phyloP scores from a whole-genome alignment of 441 rosid species.

The Eruca vesicaria region DNA sequence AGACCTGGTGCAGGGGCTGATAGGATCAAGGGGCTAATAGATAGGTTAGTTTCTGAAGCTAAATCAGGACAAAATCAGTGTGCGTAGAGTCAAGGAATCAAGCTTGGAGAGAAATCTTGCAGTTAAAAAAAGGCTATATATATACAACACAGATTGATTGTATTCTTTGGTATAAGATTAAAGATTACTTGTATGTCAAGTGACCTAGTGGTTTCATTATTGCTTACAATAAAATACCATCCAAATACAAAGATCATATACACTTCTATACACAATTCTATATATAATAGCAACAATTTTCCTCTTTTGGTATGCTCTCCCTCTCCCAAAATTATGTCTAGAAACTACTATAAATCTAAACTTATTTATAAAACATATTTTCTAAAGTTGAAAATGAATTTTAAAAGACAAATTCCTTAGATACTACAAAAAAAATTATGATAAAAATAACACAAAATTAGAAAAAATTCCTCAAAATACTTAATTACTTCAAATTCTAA shows the following conservation, averaged over 20 bases:
- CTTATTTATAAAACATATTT: neutral
- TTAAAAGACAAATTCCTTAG: neutral
- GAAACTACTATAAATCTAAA: neutral
- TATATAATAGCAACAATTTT: neutral
- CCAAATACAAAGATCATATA: neutral
- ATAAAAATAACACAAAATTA: too few species aligned
- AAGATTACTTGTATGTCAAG: slow-evolving; percentile 14
- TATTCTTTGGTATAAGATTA: neutral
- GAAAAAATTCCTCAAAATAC: neutral
- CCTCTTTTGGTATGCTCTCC: neutral
- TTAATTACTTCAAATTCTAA: too few species aligned
- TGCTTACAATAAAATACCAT: neutral
- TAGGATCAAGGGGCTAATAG: slow-evolving; percentile 58
- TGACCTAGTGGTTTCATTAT: slow-evolving; percentile 7
- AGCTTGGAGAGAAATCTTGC: neutral
- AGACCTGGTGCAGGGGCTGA: slow-evolving; percentile 74
- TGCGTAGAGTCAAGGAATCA: slow-evolving; percentile 46
- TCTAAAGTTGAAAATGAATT: neutral
- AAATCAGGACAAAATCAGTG: slow-evolving; percentile 60
- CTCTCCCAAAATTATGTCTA: neutral
- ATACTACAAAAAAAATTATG: neutral
- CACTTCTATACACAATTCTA: neutral
- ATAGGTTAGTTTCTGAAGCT: slow-evolving; percentile 46
- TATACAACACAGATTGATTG: neutral
- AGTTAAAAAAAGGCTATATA: neutral